phyloP scores from a whole-genome alignment of 2,329 filamentous ascomycete species.

The Pleoardoris graminearum region DNA sequence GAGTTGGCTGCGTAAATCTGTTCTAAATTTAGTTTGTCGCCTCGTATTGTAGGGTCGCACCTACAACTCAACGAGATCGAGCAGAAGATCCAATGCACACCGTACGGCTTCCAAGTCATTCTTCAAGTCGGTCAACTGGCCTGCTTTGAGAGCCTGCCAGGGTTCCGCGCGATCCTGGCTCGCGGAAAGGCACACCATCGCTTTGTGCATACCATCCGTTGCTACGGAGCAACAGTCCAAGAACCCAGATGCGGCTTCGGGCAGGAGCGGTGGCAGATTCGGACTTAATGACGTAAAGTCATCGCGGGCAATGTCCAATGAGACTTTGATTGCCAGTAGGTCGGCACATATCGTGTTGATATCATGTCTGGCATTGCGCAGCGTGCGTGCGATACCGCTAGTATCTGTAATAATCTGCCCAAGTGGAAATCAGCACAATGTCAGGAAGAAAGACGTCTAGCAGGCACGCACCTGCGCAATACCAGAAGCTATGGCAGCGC shows the following conservation, averaged over 20 bases:
- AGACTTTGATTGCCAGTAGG: conserved; percentile 37
- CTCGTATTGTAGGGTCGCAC: conserved; percentile 4
- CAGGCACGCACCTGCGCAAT: conserved; percentile 33
- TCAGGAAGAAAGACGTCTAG: not conserved
- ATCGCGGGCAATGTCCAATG: conserved; percentile 37
- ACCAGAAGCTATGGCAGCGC: conserved; percentile 36
- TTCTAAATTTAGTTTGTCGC: not conserved
- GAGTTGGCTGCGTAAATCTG: conserved; percentile 6
- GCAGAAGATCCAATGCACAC: conserved; percentile 32
- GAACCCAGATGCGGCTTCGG: conserved; percentile 34
- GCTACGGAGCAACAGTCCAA: conserved; percentile 34
- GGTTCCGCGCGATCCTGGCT: conserved; percentile 24
- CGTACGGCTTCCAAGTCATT: conserved; percentile 33
- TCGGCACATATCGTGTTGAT: conserved; percentile 37
- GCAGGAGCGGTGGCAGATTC: conserved; percentile 24
- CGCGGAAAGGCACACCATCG: conserved; percentile 33
- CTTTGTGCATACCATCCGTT: conserved; percentile 34
- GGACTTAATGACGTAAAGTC: conserved; percentile 30
- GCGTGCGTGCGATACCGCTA: conserved; percentile 34
- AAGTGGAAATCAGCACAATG: conserved; percentile 12
- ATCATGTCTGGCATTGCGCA: conserved; percentile 38
- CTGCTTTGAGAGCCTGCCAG: conserved; percentile 27
- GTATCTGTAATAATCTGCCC: conserved; percentile 36
- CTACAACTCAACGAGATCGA: conserved; percentile 37
- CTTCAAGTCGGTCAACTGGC: conserved; percentile 20